Conservation (phyloP, 2,329 filamentous ascomycete species). For the Cercospora brassicicola region DNA sequence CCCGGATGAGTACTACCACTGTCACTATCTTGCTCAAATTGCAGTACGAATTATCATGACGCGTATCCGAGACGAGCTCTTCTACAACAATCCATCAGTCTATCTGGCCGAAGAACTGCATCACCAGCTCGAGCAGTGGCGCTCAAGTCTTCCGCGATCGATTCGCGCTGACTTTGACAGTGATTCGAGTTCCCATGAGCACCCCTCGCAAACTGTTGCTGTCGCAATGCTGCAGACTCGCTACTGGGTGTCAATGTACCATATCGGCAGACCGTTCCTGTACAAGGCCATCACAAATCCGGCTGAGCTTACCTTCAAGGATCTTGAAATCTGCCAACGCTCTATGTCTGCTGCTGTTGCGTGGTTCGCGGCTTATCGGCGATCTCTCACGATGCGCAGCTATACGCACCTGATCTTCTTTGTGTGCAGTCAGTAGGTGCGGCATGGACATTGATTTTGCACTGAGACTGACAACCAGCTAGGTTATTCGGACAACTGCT, state of each 20-base stretch:
- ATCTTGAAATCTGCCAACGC: neutral
- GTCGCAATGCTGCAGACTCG: neutral
- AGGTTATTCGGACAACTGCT: neutral
- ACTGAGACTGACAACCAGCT: neutral
- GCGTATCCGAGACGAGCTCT: neutral
- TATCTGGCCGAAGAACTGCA: neutral
- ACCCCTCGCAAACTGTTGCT: neutral
- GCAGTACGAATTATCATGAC: neutral
- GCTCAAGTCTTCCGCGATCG: neutral
- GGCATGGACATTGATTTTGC: neutral
- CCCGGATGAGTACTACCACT: neutral
- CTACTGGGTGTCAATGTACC: neutral
- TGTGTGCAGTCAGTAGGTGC: neutral
- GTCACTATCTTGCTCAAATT: neutral
- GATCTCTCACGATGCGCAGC: neutral
- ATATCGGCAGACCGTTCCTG: neutral
- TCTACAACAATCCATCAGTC: neutral
- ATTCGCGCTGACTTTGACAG: neutral
- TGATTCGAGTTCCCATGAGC: neutral
- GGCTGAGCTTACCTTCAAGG: neutral
- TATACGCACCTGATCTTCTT: neutral
- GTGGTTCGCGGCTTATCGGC: neutral
- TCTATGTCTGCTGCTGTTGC: neutral
- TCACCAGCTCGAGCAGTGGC: neutral
- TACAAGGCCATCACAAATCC: neutral